Percentiles rank a stretch among this genome's conserved stretches.
Conservation (phyloP, 768 basidiomycete species). For the Tubosaeta sp. region DNA sequence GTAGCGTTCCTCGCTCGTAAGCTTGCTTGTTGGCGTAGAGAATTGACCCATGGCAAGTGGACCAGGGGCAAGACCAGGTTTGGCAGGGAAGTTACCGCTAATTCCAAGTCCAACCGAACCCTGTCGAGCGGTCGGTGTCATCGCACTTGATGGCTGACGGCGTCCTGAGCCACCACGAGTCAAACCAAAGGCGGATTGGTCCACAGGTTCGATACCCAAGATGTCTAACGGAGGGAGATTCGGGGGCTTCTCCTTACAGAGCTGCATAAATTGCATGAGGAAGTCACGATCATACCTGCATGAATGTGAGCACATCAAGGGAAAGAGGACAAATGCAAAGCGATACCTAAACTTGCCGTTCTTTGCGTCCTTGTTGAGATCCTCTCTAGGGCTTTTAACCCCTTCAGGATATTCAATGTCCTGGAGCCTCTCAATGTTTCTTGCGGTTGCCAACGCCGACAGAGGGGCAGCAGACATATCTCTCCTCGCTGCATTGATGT, state of each 20-base stretch:
- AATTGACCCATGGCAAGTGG: conserved; percentile 70
- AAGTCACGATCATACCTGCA: conserved; percentile 93
- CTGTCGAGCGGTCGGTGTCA: conserved; percentile 43
- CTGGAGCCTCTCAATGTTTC: conserved; percentile 78
- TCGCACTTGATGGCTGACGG: conserved; percentile 42
- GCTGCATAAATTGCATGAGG: conserved; percentile 90
- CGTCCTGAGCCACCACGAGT: conserved; percentile 64
- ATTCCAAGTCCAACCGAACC: conserved; percentile 49
- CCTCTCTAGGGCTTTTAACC: conserved; percentile 74
- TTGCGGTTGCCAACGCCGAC: conserved; percentile 75
- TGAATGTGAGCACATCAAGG: conserved; percentile 7
- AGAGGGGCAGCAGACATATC: conserved; percentile 29
- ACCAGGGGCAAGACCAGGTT: conserved; percentile 25
- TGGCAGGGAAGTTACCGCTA: conserved; percentile 22
- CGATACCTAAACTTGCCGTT: conserved; percentile 85
- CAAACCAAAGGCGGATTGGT: conserved; percentile 48
- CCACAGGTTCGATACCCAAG: conserved; percentile 82
- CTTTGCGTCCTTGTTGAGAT: conserved; percentile 79
- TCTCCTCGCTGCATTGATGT: conserved; percentile 54
- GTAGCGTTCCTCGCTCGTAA: conserved; percentile 70
- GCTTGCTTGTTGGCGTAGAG: conserved; percentile 47
- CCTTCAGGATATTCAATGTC: conserved; percentile 79
- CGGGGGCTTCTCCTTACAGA: conserved; percentile 95
- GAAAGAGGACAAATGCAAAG: neutral
- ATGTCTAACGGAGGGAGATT: conserved; percentile 84